Evolutionary conservation across 1,139 yeast genomes (phyloP).

Genomic region (Yamadazyma aaseri): DNA sequence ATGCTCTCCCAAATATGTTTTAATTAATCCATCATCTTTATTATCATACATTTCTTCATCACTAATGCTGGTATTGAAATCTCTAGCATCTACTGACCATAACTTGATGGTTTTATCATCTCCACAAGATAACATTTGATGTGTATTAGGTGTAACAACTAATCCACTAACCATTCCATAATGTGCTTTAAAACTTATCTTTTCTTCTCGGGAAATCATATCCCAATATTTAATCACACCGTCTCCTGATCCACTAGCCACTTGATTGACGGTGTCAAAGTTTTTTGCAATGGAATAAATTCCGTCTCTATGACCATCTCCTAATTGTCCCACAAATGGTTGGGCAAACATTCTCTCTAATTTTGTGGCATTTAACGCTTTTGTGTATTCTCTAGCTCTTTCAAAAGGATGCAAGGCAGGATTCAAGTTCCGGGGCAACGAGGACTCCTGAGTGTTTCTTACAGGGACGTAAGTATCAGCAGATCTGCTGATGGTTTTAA

Average conservation of each 20-base stretch:
- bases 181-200: constrained; percentile 82
- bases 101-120: constrained; percentile 86
- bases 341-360: constrained; percentile 96
- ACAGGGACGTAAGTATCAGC: constrained; percentile 92
- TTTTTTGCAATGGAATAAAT: constrained; percentile 88
- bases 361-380: constrained; percentile 93
- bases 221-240: constrained; percentile 96
- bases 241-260: constrained; percentile 94
- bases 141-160: constrained; percentile 68
- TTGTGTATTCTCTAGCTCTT: constrained; percentile 92
- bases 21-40: constrained; percentile 50
- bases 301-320: constrained; percentile 94
- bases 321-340: constrained; percentile 93
- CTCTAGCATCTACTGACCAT: constrained; percentile 60
- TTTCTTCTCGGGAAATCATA: constrained; percentile 67
- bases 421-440: constrained; percentile 84
- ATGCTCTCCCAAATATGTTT: constrained; percentile 80
- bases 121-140: constrained; percentile 75
- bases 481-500: constrained; percentile 79
- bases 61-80: constrained; percentile 34
- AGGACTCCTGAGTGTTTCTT: constrained; percentile 81
- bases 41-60: constrained; percentile 35
- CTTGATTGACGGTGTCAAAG: constrained; percentile 61
- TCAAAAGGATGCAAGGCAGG: constrained; percentile 97
- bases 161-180: constrained; percentile 88